These are phyloP conservation scores for Monosporozyma yasuniensis DNA, from an alignment of 805 yeast species.

Conservation along the genomic window DNA sequence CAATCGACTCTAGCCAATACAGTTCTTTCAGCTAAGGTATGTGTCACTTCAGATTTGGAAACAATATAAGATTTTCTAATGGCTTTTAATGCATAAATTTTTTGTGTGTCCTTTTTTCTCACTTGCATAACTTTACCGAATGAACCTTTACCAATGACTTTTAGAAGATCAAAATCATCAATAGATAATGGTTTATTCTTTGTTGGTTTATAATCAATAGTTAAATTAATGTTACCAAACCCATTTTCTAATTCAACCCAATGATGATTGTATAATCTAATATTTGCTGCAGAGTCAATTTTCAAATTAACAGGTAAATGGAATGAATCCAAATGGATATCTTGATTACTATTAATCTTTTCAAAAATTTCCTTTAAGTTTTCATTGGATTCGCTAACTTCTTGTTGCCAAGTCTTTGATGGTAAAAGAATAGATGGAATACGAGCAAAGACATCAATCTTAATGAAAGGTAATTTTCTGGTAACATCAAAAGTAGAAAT, in stretches of 20 bases:
- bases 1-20: conserved; percentile 87
- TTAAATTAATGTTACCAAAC: conserved; percentile 47
- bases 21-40: conserved; percentile 92
- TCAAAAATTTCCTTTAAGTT: conserved; percentile 24
- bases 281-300: conserved; percentile 38
- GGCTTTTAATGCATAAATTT: conserved; percentile 89
- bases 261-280: conserved; percentile 61
- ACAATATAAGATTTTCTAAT: conserved; percentile 91
- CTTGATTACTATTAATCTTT: conserved; percentile 42
- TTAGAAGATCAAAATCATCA: conserved; percentile 85
- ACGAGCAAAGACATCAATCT: conserved; percentile 69
- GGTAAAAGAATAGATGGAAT: conserved; percentile 59
- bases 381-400: conserved; percentile 19
- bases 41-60: conserved; percentile 88
- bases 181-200: conserved; percentile 64
- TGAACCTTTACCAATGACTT: conserved; percentile 96
- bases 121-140: conserved; percentile 99
- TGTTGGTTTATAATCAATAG: conserved; percentile 62
- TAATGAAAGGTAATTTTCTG: conserved; percentile 49
- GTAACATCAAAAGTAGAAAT: conserved; percentile 87
- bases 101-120: conserved; percentile 87
- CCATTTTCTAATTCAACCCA: conserved; percentile 36
- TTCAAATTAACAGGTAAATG: conserved; percentile 51
- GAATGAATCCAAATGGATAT: conserved; percentile 67
- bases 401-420: conserved; percentile 30